Percentiles rank a stretch among this genome's conserved stretches.
Conservation (phyloP, 129 eudicot genomes). For the Tagetes erecta region DNA sequence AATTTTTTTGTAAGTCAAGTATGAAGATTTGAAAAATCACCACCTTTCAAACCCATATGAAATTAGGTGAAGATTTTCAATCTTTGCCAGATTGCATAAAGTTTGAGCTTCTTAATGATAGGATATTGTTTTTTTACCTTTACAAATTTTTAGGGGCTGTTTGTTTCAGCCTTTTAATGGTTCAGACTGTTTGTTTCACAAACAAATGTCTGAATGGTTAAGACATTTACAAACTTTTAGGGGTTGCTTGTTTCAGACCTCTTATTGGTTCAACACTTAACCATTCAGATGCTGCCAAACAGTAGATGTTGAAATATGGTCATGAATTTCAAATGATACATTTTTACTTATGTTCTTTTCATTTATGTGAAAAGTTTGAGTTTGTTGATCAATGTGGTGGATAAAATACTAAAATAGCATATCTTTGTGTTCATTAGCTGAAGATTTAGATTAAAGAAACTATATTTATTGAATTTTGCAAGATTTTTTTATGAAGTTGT, state of each 20-base stretch:
- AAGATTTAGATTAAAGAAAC: constrained; percentile 3
- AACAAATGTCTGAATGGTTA: no score
- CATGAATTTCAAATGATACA: neutral
- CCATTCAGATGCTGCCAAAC: no score
- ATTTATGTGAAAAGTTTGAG: neutral
- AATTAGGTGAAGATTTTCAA: constrained; percentile 1
- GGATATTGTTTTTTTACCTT: neutral
- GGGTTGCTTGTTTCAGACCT: no score
- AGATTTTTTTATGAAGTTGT: constrained; percentile 15
- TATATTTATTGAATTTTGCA: neutral
- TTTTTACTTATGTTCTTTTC: constrained; percentile 3
- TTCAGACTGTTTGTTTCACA: no score
- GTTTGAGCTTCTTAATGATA: neutral
- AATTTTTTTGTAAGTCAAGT: neutral
- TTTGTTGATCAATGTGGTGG: constrained; percentile 16
- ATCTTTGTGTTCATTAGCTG: constrained; percentile 21
- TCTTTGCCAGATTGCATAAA: neutral
- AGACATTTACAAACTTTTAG: no score
- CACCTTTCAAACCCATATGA: neutral
- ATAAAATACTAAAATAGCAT: neutral
- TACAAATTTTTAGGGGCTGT: neutral
- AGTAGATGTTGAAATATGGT: neutral
- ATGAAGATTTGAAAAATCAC: constrained; percentile 16
- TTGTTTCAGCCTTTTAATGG: no score
- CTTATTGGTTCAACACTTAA: no score